Conservation (phyloP, 75 land plant species). For the Pseudotsuga menziesii region DNA sequence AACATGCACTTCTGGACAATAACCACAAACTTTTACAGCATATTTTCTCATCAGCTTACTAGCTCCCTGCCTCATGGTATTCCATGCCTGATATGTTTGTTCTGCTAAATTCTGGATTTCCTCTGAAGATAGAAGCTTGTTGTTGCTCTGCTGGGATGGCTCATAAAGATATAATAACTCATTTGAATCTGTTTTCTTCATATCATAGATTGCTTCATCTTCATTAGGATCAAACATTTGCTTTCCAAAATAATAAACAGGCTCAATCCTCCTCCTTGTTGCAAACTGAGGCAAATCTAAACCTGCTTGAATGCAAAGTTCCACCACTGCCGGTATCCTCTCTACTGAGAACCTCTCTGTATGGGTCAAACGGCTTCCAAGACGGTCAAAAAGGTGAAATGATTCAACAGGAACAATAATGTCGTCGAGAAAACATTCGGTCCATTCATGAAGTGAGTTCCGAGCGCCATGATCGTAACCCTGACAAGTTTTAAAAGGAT, state of each 20-base stretch:
- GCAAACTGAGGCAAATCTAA: constrained; percentile 86
- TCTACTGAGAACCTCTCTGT: constrained; percentile 62
- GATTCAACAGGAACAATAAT: constrained; percentile 71
- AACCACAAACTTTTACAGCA: constrained; percentile 80
- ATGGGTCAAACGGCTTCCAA: constrained; percentile 61
- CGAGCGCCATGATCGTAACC: constrained; percentile 42
- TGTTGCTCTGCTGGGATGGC: constrained; percentile 27
- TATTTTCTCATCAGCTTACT: constrained; percentile 64
- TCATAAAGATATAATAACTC: constrained; percentile 31
- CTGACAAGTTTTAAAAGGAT: constrained; percentile 69
- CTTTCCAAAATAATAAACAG: constrained; percentile 47
- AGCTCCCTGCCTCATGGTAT: constrained; percentile 58
- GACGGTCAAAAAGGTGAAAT: constrained; percentile 82
- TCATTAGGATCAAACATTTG: constrained; percentile 73
- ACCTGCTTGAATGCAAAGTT: constrained; percentile 98
- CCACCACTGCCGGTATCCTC: constrained; percentile 80
- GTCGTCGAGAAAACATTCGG: constrained; percentile 54
- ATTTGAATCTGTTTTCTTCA: constrained; percentile 14
- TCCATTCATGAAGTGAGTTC: constrained; percentile 75
- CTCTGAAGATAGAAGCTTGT: constrained; percentile 20
- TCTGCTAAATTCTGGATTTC: constrained; percentile 41
- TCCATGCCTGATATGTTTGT: constrained; percentile 60
- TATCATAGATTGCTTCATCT: constrained; percentile 55
- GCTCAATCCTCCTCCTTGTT: constrained; percentile 70
- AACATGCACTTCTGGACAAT: constrained; percentile 83